Base-by-base conservation (phyloP, 257 asterid genomes). In the Agastache rugosa region DNA sequence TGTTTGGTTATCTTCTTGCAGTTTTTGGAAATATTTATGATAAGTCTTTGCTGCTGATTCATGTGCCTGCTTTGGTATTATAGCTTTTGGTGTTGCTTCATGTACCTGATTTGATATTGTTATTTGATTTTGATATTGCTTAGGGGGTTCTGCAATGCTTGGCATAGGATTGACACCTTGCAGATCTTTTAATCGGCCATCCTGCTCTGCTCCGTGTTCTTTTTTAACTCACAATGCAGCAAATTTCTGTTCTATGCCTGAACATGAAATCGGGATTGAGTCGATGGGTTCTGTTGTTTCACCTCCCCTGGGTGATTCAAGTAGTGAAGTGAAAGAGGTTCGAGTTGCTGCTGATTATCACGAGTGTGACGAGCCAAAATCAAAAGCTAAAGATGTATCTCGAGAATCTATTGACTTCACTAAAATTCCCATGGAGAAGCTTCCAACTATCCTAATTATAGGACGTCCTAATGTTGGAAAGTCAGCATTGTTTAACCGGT, bases 391-490 rank as follows among this genome's bases (percentile, higher is more conserved):
- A 73, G 70, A 62, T 27, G 7, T n/a, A 56, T 72, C 81, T 50
- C 82, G 53, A 64, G 80, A 79, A 78, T 78, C 88, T 41, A 64
- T 94, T 77, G 98, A 92, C 79, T 92, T 94, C 85, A 88, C 93
- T 48, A 76, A 81, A 79, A 85, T 92, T 77, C 89, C 86, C 20
- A 81, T 92, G 51, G 83, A 83, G 74, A 90, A 89, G 87, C 96
- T 95, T 72, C 98, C 99, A 6, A 85, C 88, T 22, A 89, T 92
- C 66, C 41, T 95, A 63, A 82, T 95, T 63, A 87, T 92, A 2
- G 99, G 99, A 20, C 97, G 98, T 4, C 99, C 98, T 34, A 92
- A 94, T 87, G 97, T 92, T 80, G 99, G 99, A 16, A 95, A 92
- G 73, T 95, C 99, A 4, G 99, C 97, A 41, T 78, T 92, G 74